Evolutionary conservation across 768 basidiomycete species (phyloP).

Genomic region (Hemileccinum rubropunctum): DNA sequence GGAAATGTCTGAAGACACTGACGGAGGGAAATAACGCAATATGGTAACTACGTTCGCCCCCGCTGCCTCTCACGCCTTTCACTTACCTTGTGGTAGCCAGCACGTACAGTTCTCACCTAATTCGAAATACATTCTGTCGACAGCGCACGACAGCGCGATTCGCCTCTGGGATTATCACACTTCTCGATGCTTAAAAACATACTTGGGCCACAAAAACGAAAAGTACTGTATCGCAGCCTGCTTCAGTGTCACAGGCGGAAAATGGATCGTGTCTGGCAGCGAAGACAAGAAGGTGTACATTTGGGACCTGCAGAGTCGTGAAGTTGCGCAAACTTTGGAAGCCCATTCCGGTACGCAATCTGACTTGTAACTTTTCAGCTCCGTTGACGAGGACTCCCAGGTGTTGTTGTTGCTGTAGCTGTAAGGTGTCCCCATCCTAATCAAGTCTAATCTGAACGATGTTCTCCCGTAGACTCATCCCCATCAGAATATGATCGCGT

Average conservation of each 20-base stretch:
- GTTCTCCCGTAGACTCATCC: slow-evolving; percentile 67
- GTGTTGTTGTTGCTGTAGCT: slow-evolving; percentile 78
- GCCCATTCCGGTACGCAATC: slow-evolving; percentile 61
- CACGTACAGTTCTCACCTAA: slow-evolving; percentile 95
- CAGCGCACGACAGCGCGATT: slow-evolving; percentile 90
- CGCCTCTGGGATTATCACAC: slow-evolving; percentile 96
- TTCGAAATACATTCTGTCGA: slow-evolving; percentile 90
- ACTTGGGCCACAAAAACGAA: slow-evolving; percentile 76
- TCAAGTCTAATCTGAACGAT: not conserved
- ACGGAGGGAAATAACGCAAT: slow-evolving; percentile 86
- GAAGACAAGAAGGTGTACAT: slow-evolving; percentile 89
- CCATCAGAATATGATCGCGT: slow-evolving; percentile 81
- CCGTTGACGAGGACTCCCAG: slow-evolving; percentile 9
- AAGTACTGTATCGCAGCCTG: slow-evolving; percentile 84
- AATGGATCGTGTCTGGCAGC: slow-evolving; percentile 89
- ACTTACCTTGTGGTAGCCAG: slow-evolving; percentile 48
- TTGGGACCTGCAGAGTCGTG: slow-evolving; percentile 89
- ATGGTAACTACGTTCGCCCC: slow-evolving; percentile 44
- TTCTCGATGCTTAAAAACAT: slow-evolving; percentile 87
- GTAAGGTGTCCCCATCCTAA: slow-evolving; percentile 46
- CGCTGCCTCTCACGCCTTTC: not conserved
- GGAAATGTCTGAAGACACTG: slow-evolving; percentile 94
- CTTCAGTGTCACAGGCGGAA: slow-evolving; percentile 81
- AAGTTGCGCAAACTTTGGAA: slow-evolving; percentile 76
- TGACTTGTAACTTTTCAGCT: not conserved